Percentiles rank a stretch among this genome's conserved stretches.
Evolutionary conservation across 2,329 filamentous ascomycete species (phyloP).

Genomic region (Sordariomycetes sp.): DNA sequence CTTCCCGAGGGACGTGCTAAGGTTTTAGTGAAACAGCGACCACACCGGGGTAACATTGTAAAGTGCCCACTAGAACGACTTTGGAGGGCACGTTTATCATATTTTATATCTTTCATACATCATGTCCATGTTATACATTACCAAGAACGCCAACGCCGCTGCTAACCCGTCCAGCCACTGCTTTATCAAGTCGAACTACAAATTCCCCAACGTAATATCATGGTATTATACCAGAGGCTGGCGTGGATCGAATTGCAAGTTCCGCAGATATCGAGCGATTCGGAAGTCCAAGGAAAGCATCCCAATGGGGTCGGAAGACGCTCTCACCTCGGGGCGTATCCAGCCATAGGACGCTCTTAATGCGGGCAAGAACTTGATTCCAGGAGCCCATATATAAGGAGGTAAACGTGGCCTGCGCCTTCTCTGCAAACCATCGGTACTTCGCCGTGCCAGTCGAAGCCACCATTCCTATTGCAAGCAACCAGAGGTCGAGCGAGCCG

Average conservation of each 20-base stretch:
- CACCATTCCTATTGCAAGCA: conserved; percentile 24
- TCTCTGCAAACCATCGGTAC: conserved; percentile 15
- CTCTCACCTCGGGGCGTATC: conserved; percentile 8
- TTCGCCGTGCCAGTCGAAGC: conserved; percentile 15
- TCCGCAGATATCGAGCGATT: not conserved
- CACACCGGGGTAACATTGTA: too few relatives aligned
- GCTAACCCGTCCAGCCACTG: too few relatives aligned
- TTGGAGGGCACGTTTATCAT: too few relatives aligned
- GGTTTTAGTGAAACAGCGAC: too few relatives aligned
- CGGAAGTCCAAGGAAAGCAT: conserved; percentile 6
- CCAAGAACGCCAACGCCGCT: too few relatives aligned
- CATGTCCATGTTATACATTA: too few relatives aligned
- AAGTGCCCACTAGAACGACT: too few relatives aligned
- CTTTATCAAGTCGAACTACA: too few relatives aligned
- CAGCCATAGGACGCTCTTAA: conserved; percentile 16
- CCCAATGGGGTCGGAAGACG: conserved; percentile 14
- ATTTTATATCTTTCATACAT: too few relatives aligned
- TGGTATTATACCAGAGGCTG: too few relatives aligned
- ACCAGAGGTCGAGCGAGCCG: conserved; percentile 23
- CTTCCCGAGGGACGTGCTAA: too few relatives aligned
- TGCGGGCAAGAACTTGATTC: not conserved
- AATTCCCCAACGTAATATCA: too few relatives aligned
- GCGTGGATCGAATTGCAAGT: not conserved
- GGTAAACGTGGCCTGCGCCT: conserved; percentile 7
- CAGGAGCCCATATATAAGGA: not conserved